A percentile compares a stretch with the other conserved stretches of the same genome.
These are phyloP conservation scores for Raddia guianensis DNA, from an alignment of 176 grass and related monocot species.

Conservation along the genomic window DNA sequence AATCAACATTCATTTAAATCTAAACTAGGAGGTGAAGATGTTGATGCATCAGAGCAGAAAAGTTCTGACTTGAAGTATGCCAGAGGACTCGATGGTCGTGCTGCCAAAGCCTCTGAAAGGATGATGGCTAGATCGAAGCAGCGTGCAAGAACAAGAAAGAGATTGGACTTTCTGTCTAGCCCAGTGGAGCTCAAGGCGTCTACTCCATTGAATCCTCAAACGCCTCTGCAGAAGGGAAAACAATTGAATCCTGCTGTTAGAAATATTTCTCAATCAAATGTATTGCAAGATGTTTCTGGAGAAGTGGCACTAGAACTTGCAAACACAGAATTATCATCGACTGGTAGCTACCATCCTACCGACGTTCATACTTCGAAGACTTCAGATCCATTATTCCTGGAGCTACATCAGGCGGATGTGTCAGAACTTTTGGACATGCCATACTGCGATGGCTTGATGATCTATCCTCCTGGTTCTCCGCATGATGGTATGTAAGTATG, in stretches of 20 bases:
- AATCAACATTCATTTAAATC: constrained; percentile 30
- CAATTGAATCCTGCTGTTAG: constrained; percentile 10
- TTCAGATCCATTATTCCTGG: constrained; percentile 31
- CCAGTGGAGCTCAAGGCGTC: constrained; percentile 52
- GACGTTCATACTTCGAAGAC: constrained; percentile 17
- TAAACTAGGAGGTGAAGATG: constrained; percentile 41
- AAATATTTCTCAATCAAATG: constrained; percentile 24
- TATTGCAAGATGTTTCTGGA: constrained; percentile 30
- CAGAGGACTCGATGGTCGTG: constrained; percentile 5
- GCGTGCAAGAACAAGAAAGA: constrained; percentile 43
- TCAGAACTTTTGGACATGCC: constrained; percentile 52
- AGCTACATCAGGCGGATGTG: background rate
- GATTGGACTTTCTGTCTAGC: constrained; percentile 45
- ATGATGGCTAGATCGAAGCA: constrained; percentile 41
- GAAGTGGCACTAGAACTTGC: constrained; percentile 31
- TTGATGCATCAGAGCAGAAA: constrained; percentile 30
- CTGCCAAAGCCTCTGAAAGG: constrained; percentile 38
- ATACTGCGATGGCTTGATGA: constrained; percentile 56
- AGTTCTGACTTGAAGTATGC: constrained; percentile 9
- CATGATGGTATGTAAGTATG: constrained; percentile 26
- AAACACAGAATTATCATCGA: background rate
- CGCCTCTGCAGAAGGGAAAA: constrained; percentile 14
- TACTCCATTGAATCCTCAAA: constrained; percentile 28
- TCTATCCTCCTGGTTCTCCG: constrained; percentile 38
- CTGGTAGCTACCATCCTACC: constrained; percentile 19